Evolutionary conservation across 1,284 basidiomycete species (phyloP), one percentile per base, ranked within the genome.

Genomic region (Moniliophthora roreri): DNA sequence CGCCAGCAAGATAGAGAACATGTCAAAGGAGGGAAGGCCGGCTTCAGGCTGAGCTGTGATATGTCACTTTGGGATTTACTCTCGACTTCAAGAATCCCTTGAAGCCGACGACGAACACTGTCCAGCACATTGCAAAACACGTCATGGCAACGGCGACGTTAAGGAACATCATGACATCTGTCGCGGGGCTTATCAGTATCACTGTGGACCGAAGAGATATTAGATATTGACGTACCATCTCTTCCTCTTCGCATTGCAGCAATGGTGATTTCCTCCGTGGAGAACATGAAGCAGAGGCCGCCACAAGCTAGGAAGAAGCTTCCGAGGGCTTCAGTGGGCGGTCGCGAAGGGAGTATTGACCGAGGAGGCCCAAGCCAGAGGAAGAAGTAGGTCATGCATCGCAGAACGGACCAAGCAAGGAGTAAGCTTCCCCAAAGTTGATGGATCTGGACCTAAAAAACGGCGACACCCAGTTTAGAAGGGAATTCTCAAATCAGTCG

Each of bases 361-460:
- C 77, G 76, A 11, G 87, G 85, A 15, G 89, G 87, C 28, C 83
- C 80, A 47, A 97, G 77, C 89, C 90, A 98, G 44, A 97, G 79
- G 81, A 97, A 94, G 73, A 95, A 93, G 71, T 98, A 98, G 3
- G 95, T 98, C 40, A 93, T 63, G 66, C 85, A 91, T 39, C 93
- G 82, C 53, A 94, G 71, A 13, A 89, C 72, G 2, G 87, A 79
- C 67, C 92, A 95, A 1, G 78, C 88, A 23, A 88, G 79, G n/a
- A 98, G 83, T n/a, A 96, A 78, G 69, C 85, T 83, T 45, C 95
- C 95, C 95, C 96, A 98, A 0, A 98, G 78, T 46, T 79, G 71
- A 69, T 98, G 96, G 53, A 98, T 90, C 67, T 92, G 83, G 40
- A 95, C 87, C 80, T 87, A 62, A 63, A 66, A 34, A 63, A 45